Conservation (phyloP, 805 yeast species). For the Hemisphaericaspora nanyangensis region DNA sequence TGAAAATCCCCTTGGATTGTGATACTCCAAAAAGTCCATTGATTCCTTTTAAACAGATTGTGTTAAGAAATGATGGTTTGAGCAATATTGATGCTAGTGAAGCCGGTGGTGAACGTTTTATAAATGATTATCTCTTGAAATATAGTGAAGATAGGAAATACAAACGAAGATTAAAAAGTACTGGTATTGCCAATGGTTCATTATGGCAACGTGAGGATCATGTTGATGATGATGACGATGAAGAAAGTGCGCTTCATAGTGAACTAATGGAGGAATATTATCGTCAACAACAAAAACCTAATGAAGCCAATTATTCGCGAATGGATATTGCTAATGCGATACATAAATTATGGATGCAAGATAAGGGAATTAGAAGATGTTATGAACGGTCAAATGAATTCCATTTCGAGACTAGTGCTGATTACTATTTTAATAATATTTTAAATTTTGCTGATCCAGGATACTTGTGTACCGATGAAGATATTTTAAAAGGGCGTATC, state of each 20-base stretch:
- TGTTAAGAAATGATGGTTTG: slow-evolving; percentile 55
- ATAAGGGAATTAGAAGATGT: slow-evolving; percentile 61
- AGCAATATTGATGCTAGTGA: slow-evolving; percentile 53
- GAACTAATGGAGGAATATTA: slow-evolving; percentile 4
- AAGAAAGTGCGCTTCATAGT: no score
- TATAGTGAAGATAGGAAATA: slow-evolving; percentile 54
- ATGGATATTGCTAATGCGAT: slow-evolving; percentile 71
- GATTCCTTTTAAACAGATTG: slow-evolving; percentile 42
- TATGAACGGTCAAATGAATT: slow-evolving; percentile 65
- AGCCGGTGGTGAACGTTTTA: slow-evolving; percentile 63
- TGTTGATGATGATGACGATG: slow-evolving; percentile 9
- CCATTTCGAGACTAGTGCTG: slow-evolving; percentile 80
- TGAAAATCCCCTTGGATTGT: slow-evolving; percentile 62
- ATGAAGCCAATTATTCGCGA: slow-evolving; percentile 23
- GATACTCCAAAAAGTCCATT: slow-evolving; percentile 50
- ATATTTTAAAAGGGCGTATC: slow-evolving; percentile 84
- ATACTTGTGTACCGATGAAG: slow-evolving; percentile 74
- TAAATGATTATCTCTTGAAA: slow-evolving; percentile 60
- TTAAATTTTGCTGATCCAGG: slow-evolving; percentile 56
- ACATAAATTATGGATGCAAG: slow-evolving; percentile 61
- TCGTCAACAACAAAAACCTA: slow-evolving; percentile 7
- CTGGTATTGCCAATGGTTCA: slow-evolving; percentile 36
- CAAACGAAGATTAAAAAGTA: slow-evolving; percentile 49
- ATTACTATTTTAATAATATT: slow-evolving; percentile 77
- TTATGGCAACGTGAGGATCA: neutral